A percentile compares a stretch with the other conserved stretches of the same genome.
These are phyloP conservation scores for Rhizopogon roseolus DNA, from an alignment of 768 basidiomycete genomes.

Conservation along the genomic window DNA sequence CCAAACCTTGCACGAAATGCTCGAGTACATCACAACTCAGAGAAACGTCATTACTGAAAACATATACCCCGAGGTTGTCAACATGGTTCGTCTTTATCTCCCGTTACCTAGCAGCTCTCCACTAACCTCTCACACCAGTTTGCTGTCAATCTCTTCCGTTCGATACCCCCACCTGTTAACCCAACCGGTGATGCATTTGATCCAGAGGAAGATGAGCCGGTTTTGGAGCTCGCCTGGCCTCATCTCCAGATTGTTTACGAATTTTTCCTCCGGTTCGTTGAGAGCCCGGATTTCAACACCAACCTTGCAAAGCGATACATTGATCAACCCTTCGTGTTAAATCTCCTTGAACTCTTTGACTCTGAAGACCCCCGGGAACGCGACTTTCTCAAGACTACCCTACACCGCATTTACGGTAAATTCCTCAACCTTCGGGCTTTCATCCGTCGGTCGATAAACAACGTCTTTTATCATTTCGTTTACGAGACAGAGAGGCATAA, in stretches of 20 bases:
- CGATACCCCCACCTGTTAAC: constrained; percentile 99
- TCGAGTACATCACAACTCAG: constrained; percentile 98
- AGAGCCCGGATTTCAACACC: constrained; percentile 96
- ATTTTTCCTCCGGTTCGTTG: constrained; percentile 98
- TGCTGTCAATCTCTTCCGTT: constrained; percentile 96
- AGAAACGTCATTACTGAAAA: constrained; percentile 93
- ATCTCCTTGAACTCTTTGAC: constrained; percentile 96
- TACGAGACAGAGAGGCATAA: constrained; percentile 99
- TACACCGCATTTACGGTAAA: constrained; percentile 99
- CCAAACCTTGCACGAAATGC: constrained; percentile 95
- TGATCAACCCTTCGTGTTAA: constrained; percentile 93
- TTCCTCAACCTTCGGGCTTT: constrained; percentile 98
- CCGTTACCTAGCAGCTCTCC: constrained; percentile 2
- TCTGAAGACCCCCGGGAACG: constrained; percentile 98
- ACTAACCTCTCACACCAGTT: constrained; percentile 50
- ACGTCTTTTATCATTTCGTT: constrained; percentile 98
- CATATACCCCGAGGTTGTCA: constrained; percentile 98
- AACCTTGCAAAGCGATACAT: constrained; percentile 97
- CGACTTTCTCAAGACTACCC: constrained; percentile 97
- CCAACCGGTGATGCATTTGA: constrained; percentile 98
- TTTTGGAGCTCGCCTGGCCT: constrained; percentile 98
- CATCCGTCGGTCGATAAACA: constrained; percentile 98
- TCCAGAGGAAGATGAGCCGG: constrained; percentile 98
- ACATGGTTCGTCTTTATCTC: constrained; percentile 67
- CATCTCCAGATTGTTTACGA: constrained; percentile 99